Percentiles rank a stretch among this genome's conserved stretches.
These are phyloP conservation scores for Cornus kousa DNA, from an alignment of 148 eudicot genomes.

Conservation along the genomic window DNA sequence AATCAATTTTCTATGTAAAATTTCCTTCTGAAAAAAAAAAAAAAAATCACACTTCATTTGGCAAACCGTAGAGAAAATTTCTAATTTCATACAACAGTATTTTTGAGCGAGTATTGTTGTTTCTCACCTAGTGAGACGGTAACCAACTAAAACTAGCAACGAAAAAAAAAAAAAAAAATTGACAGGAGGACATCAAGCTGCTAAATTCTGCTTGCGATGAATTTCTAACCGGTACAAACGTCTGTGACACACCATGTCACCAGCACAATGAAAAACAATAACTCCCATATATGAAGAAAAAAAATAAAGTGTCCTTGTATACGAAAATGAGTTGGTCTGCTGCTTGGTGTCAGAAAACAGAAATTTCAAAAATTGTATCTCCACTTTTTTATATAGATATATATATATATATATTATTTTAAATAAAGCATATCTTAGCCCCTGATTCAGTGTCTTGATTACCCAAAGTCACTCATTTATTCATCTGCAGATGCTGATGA, in stretches of 20 bases:
- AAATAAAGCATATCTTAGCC: no score
- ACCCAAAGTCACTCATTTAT: not conserved
- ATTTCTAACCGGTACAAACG: not conserved
- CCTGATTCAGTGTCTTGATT: not conserved
- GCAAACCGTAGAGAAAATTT: no score
- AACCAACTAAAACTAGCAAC: no score
- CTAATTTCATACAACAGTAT: no score
- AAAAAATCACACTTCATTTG: no score
- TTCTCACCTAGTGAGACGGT: no score
- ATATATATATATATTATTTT: not conserved
- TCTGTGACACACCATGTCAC: not conserved
- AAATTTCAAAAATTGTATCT: not conserved
- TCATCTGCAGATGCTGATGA: constrained; percentile 18
- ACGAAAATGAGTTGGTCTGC: not conserved
- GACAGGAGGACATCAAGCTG: not conserved
- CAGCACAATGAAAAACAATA: not conserved
- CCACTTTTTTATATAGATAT: not conserved
- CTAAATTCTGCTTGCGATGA: not conserved
- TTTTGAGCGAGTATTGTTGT: no score
- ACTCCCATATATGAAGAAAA: not conserved
- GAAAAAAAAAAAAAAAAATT: no score
- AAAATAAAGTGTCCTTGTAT: not conserved
- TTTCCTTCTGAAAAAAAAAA: no score
- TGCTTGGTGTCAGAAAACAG: not conserved
- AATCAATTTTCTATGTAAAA: no score